Evolutionary conservation across 805 yeast genomes (phyloP).

Genomic region (Candida cerambycidarum): DNA sequence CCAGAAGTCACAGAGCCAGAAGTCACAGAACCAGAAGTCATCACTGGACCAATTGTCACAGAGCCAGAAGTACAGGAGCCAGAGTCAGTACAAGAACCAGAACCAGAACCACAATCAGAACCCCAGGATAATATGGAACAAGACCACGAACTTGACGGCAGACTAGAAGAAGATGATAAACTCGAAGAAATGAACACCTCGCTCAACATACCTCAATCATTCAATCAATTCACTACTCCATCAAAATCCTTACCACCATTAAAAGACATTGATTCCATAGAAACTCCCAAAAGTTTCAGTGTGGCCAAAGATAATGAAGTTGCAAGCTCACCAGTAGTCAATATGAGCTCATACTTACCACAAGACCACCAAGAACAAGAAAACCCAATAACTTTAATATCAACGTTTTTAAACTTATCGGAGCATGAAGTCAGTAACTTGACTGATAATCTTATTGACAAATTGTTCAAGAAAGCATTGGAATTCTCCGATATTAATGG

Average conservation of each 20-base stretch:
- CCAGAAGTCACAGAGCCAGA: no score
- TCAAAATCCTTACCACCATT: conserved; percentile 42
- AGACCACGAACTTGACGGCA: background rate
- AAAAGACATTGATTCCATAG: conserved; percentile 41
- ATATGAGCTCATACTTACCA: background rate
- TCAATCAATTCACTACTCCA: conserved; percentile 35
- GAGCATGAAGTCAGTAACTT: conserved; percentile 16
- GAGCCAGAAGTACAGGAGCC: no score
- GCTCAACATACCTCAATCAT: conserved; percentile 9
- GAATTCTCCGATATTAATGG: conserved; percentile 30
- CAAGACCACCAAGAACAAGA: background rate
- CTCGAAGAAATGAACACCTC: conserved; percentile 14
- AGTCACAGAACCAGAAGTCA: no score
- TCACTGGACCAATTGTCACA: no score
- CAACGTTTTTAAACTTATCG: conserved; percentile 29
- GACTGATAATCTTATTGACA: conserved; percentile 18
- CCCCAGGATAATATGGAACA: background rate
- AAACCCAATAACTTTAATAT: conserved; percentile 17
- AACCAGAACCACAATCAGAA: background rate
- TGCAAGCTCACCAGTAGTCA: conserved; percentile 20
- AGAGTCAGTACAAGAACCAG: background rate
- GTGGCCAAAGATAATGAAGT: conserved; percentile 37
- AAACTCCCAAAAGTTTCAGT: conserved; percentile 40
- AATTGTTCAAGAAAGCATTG: conserved; percentile 24
- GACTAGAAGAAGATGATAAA: conserved; percentile 12